These are phyloP conservation scores for Fusarium sp. DNA, from an alignment of 2,329 filamentous ascomycete genomes.

Conservation along the genomic window DNA sequence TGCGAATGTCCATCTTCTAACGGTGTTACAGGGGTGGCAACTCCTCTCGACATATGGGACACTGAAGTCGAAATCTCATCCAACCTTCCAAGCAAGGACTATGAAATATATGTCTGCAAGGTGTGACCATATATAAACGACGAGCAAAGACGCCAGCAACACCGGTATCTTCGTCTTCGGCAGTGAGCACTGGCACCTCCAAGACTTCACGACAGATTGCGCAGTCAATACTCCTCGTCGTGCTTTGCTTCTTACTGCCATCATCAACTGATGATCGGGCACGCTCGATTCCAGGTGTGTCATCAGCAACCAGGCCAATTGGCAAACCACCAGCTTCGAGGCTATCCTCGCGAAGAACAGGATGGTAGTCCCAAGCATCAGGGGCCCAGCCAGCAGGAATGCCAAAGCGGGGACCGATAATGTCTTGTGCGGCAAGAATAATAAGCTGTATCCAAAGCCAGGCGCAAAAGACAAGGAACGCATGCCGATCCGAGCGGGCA, in stretches of 20 bases:
- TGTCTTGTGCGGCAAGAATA: slow-evolving; percentile 80
- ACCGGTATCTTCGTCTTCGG: slow-evolving; percentile 63
- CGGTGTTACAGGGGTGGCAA: slow-evolving; percentile 76
- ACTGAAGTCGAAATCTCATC: slow-evolving; percentile 94
- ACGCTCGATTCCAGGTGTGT: slow-evolving; percentile 39
- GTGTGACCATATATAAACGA: slow-evolving; percentile 94
- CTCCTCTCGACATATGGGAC: slow-evolving; percentile 92
- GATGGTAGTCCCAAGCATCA: slow-evolving; percentile 95
- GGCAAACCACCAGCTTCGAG: slow-evolving; percentile 82
- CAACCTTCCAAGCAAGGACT: slow-evolving; percentile 91
- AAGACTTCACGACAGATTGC: slow-evolving; percentile 94
- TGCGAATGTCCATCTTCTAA: not conserved
- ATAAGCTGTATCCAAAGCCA: slow-evolving; percentile 93
- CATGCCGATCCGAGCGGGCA: slow-evolving; percentile 71
- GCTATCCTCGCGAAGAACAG: slow-evolving; percentile 83
- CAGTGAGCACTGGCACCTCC: slow-evolving; percentile 82
- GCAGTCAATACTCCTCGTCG: slow-evolving; percentile 77
- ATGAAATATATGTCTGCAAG: slow-evolving; percentile 96
- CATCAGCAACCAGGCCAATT: slow-evolving; percentile 68
- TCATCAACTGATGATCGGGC: slow-evolving; percentile 48
- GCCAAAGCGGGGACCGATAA: slow-evolving; percentile 89
- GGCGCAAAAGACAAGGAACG: slow-evolving; percentile 67
- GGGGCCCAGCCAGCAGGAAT: slow-evolving; percentile 74
- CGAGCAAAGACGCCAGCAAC: slow-evolving; percentile 78
- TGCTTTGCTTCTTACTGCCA: slow-evolving; percentile 45